These are phyloP conservation scores for Trichoderma atrobrunneum DNA, from an alignment of 2,329 filamentous ascomycete species.

Conservation along the genomic window DNA sequence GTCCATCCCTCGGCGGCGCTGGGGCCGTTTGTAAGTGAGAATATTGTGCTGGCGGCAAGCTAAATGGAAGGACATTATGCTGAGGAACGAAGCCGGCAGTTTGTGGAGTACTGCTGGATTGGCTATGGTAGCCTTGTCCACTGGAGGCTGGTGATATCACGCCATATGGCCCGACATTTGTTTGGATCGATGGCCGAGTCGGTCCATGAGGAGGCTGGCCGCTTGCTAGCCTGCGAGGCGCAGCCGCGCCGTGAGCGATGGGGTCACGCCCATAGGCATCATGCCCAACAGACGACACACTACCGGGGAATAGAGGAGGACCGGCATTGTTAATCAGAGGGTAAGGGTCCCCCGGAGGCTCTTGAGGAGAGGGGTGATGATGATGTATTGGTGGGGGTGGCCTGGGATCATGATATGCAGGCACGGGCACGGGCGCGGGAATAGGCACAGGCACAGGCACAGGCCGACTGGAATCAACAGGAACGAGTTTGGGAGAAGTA, in stretches of 20 bases:
- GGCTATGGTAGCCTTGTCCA: slow-evolving; percentile 48
- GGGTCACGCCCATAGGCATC: slow-evolving; percentile 14
- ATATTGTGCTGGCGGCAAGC: slow-evolving; percentile 61
- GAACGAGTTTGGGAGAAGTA: slow-evolving; percentile 34
- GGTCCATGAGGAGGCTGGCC: slow-evolving; percentile 36
- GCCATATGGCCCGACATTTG: slow-evolving; percentile 48
- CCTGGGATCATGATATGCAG: slow-evolving; percentile 31
- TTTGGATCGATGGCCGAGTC: slow-evolving; percentile 46
- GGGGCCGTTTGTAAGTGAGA: slow-evolving; percentile 28
- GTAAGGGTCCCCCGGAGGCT: slow-evolving; percentile 44
- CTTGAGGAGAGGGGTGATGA: slow-evolving; percentile 47
- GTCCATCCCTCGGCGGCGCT: slow-evolving; percentile 34
- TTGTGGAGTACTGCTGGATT: slow-evolving; percentile 46
- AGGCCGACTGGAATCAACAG: slow-evolving; percentile 47
- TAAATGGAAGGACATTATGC: slow-evolving; percentile 61
- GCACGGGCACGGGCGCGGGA: not conserved
- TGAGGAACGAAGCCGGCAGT: slow-evolving; percentile 54
- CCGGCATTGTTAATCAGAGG: slow-evolving; percentile 46
- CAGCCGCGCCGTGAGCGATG: not conserved
- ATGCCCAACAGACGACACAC: slow-evolving; percentile 10
- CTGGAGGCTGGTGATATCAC: slow-evolving; percentile 52
- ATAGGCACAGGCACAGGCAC: slow-evolving; percentile 34
- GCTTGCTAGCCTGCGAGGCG: slow-evolving; percentile 30
- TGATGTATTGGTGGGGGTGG: slow-evolving; percentile 42
- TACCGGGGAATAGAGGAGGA: slow-evolving; percentile 31